phyloP scores from a whole-genome alignment of 2,329 filamentous ascomycete genomes.

The Penicillium sp. region DNA sequence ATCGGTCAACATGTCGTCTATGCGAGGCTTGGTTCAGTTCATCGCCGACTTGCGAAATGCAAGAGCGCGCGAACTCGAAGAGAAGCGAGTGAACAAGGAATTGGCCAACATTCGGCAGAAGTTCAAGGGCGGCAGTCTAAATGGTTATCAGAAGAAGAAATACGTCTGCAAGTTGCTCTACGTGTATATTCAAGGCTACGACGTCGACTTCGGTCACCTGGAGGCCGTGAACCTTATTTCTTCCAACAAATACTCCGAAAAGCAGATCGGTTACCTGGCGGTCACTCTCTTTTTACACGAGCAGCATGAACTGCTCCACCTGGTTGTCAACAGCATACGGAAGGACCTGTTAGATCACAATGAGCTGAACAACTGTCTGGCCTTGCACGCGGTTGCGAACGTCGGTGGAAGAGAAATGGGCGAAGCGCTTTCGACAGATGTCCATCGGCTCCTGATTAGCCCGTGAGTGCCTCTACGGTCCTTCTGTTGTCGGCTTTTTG shows the following conservation, averaged over 20 bases:
- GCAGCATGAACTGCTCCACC: conserved; percentile 85
- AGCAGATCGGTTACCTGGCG: conserved; percentile 96
- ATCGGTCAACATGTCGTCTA: conserved; percentile 44
- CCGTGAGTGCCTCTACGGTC: too few relatives aligned
- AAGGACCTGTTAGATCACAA: conserved; percentile 93
- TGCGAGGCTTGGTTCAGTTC: conserved; percentile 82
- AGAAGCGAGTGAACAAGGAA: conserved; percentile 99
- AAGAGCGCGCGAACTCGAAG: conserved; percentile 84
- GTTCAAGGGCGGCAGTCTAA: conserved; percentile 90
- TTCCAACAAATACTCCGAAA: conserved; percentile 93
- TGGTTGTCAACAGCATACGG: conserved; percentile 96
- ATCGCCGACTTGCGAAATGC: conserved; percentile 95
- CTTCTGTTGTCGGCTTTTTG: too few relatives aligned
- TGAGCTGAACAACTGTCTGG: conserved; percentile 93
- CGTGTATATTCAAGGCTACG: conserved; percentile 97
- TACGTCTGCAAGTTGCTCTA: conserved; percentile 99
- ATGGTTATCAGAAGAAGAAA: conserved; percentile 99
- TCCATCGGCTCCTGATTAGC: conserved; percentile 86
- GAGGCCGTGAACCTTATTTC: conserved; percentile 97
- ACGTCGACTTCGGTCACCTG: conserved; percentile 96
- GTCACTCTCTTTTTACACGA: conserved; percentile 97
- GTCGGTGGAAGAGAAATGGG: conserved; percentile 95
- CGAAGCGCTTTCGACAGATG: conserved; percentile 81
- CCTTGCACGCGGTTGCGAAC: conserved; percentile 93
- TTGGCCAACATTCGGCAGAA: conserved; percentile 96